phyloP scores from a whole-genome alignment of 108 stramenopile species.

The Cyclostephanos tholiformis region DNA sequence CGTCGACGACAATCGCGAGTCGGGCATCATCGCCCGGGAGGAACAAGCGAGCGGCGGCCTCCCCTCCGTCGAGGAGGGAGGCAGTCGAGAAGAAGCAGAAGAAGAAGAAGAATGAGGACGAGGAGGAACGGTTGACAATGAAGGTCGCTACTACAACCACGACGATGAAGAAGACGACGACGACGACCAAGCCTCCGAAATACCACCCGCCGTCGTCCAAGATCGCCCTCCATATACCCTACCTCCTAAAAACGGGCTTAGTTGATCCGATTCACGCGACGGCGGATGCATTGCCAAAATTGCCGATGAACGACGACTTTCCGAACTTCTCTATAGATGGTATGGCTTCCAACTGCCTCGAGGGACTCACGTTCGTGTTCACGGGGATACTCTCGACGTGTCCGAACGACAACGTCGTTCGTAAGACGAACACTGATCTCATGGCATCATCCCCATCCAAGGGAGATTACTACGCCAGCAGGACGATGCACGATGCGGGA shows the following conservation, averaged over 20 bases:
- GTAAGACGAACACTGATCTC: slow-evolving; percentile 15
- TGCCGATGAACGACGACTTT: background rate
- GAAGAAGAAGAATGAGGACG: too few species aligned
- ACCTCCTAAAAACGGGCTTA: background rate
- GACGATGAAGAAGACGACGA: too few species aligned
- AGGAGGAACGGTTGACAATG: too few species aligned
- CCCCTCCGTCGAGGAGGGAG: background rate
- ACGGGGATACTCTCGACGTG: slow-evolving; percentile 63
- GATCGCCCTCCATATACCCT: slow-evolving; percentile 27
- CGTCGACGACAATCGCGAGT: too few species aligned
- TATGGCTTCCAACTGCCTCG: slow-evolving; percentile 33
- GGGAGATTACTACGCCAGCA: slow-evolving; percentile 35
- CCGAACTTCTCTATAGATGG: slow-evolving; percentile 9
- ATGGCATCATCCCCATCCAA: slow-evolving; percentile 16
- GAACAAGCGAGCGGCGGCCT: too few species aligned
- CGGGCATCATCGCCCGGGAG: too few species aligned
- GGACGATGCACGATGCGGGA: slow-evolving; percentile 9
- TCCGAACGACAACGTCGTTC: background rate
- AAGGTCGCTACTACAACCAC: background rate
- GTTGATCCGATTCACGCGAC: slow-evolving; percentile 2
- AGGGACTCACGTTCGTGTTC: slow-evolving; percentile 76
- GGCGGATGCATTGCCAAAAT: slow-evolving; percentile 1
- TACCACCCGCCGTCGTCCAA: slow-evolving; percentile 41
- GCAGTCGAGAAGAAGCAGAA: background rate
- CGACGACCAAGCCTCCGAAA: slow-evolving; percentile 19